Evolutionary conservation across 306 rosid species (phyloP).

Genomic region (Echinosophora koreensis): DNA sequence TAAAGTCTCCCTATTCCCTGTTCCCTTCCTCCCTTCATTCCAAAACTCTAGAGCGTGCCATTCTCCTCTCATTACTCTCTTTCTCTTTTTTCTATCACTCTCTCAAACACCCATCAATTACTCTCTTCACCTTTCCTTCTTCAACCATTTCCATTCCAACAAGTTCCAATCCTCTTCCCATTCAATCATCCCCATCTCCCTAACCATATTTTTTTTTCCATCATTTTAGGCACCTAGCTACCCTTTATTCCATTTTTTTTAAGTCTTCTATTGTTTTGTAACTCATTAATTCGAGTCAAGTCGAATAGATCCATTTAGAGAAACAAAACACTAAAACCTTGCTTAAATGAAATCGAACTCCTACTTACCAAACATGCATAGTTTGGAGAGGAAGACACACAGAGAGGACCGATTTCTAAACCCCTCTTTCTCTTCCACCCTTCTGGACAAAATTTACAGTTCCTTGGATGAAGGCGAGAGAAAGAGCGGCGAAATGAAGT

Average conservation of each 20-base stretch:
- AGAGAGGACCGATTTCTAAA: slow-evolving; percentile 50
- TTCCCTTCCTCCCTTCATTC: slow-evolving; percentile 40
- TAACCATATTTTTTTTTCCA: neutral
- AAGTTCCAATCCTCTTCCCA: neutral
- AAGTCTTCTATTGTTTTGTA: too few species aligned
- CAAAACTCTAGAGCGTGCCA: slow-evolving; percentile 60
- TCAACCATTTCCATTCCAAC: slow-evolving; percentile 26
- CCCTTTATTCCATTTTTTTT: too few species aligned
- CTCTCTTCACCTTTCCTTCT: slow-evolving; percentile 41
- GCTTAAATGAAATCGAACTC: too few species aligned
- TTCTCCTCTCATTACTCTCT: slow-evolving; percentile 53
- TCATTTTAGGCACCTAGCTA: too few species aligned
- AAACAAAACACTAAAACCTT: too few species aligned
- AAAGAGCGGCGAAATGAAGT: slow-evolving; percentile 51
- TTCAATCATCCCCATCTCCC: slow-evolving; percentile 4
- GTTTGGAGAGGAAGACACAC: slow-evolving; percentile 44
- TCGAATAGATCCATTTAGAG: too few species aligned
- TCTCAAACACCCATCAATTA: slow-evolving; percentile 44
- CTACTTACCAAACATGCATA: slow-evolving; percentile 56
- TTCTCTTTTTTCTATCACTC: slow-evolving; percentile 49
- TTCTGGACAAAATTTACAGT: slow-evolving; percentile 85
- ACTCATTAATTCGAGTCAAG: too few species aligned
- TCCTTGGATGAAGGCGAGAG: slow-evolving; percentile 75
- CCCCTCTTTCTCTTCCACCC: slow-evolving; percentile 86
- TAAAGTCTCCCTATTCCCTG: slow-evolving; percentile 52